Evolutionary conservation across 1,284 basidiomycete genomes (phyloP).

Genomic region (Apiotrichum akiyoshidainum): DNA sequence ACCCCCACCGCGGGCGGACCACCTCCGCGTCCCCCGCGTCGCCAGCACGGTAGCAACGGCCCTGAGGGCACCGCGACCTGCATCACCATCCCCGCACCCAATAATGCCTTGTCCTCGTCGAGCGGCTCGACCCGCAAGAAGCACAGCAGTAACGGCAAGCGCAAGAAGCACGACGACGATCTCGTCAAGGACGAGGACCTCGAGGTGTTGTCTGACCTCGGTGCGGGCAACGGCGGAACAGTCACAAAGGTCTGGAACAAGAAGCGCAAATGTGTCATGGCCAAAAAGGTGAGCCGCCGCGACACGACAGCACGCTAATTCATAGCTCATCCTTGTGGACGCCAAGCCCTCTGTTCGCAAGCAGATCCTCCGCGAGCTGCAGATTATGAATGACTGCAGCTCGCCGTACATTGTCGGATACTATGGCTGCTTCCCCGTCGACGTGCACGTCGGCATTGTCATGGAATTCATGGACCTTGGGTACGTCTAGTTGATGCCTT

Average conservation of each 20-base stretch:
- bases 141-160: slow-evolving; percentile 26
- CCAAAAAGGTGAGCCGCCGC: slow-evolving; percentile 71
- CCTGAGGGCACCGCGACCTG: background rate
- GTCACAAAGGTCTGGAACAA: slow-evolving; percentile 92
- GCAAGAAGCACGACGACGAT: slow-evolving; percentile 57
- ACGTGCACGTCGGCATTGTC: slow-evolving; percentile 97
- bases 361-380: slow-evolving; percentile 93
- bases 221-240: slow-evolving; percentile 95
- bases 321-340: slow-evolving; percentile 92
- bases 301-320: background rate
- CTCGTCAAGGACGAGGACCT: slow-evolving; percentile 78
- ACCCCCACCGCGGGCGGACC: background rate
- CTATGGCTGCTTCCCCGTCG: slow-evolving; percentile 90
- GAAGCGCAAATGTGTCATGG: slow-evolving; percentile 87
- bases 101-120: slow-evolving; percentile 8
- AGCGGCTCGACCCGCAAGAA: slow-evolving; percentile 22
- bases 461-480: slow-evolving; percentile 91
- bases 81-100: slow-evolving; percentile 1
- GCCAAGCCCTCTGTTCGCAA: slow-evolving; percentile 96
- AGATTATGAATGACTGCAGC: slow-evolving; percentile 97
- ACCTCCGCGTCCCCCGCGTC: slow-evolving; percentile 18
- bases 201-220: slow-evolving; percentile 79
- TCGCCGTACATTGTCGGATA: slow-evolving; percentile 93
- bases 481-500: slow-evolving; percentile 34
- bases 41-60: slow-evolving; percentile 2